A percentile compares a stretch with the other conserved stretches of the same genome.
Evolutionary conservation across 139 green algal species (phyloP).

Genomic region (Coccomyxa sp.): DNA sequence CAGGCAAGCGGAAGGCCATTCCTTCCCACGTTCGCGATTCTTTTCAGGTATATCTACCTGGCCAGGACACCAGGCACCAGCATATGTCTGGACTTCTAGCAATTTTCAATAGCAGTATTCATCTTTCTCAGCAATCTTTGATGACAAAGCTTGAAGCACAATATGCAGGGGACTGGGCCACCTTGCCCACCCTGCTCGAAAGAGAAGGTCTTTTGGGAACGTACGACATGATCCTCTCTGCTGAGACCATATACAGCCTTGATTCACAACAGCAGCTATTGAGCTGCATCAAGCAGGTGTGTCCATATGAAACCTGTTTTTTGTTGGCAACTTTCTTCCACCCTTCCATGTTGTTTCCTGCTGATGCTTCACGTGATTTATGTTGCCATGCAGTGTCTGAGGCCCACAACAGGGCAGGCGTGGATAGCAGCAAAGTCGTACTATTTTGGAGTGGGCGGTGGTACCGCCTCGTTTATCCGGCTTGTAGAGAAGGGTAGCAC

Average conservation of each 20-base stretch:
- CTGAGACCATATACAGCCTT: slow-evolving; percentile 19
- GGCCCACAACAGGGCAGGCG: slow-evolving; percentile 49
- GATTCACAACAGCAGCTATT: slow-evolving; percentile 10
- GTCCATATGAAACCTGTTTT: neutral
- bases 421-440: slow-evolving; percentile 86
- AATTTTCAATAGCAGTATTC: neutral
- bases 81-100: neutral
- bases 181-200: slow-evolving; percentile 13
- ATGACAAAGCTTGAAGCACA: neutral
- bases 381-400: slow-evolving; percentile 12
- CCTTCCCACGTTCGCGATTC: neutral
- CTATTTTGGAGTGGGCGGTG: slow-evolving; percentile 96
- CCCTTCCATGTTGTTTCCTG: neutral
- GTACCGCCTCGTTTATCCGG: slow-evolving; percentile 60
- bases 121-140: neutral
- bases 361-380: neutral
- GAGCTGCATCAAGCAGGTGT: slow-evolving; percentile 15
- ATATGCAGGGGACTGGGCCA: slow-evolving; percentile 64
- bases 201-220: slow-evolving; percentile 3
- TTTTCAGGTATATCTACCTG: neutral
- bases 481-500: slow-evolving; percentile 34
- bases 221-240: slow-evolving; percentile 20
- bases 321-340: neutral
- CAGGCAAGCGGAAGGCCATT: neutral
- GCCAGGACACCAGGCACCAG: neutral